Evolutionary conservation across 176 grass and related monocot genomes (phyloP).

Genomic region (Phragmites australis): DNA sequence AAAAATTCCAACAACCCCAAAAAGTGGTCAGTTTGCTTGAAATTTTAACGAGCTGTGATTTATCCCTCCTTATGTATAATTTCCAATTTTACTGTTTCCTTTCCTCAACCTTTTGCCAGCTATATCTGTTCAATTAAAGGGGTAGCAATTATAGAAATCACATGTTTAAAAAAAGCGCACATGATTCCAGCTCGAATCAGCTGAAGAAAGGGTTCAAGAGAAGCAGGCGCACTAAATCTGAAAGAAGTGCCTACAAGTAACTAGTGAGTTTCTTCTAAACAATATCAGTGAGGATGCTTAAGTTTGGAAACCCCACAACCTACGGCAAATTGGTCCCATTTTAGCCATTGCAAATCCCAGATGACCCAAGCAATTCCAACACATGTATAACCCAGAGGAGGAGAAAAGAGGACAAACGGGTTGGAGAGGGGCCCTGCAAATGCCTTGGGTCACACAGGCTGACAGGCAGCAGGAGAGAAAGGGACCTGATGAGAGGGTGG

Average conservation of each 20-base stretch:
- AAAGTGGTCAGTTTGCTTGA: not conserved
- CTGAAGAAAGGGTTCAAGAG: too few relatives aligned
- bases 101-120: not conserved
- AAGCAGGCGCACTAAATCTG: too few relatives aligned
- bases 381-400: slow-evolving; percentile 44
- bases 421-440: not conserved
- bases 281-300: not conserved
- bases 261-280: not conserved
- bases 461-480: slow-evolving; percentile 40
- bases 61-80: not conserved
- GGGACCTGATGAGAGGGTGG: slow-evolving; percentile 41
- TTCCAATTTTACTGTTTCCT: not conserved
- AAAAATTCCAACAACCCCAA: not conserved
- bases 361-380: slow-evolving; percentile 30
- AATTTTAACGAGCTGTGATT: not conserved
- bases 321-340: slow-evolving; percentile 40
- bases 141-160: not conserved
- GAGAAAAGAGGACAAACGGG: not conserved
- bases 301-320: not conserved
- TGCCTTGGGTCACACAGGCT: slow-evolving; percentile 1
- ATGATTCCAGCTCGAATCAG: not conserved
- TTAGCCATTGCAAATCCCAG: slow-evolving; percentile 30
- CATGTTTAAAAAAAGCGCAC: too few relatives aligned
- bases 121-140: not conserved
- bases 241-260: not conserved